Conservation (phyloP, 108 stramenopile genomes). For the Nitzschia palea region DNA sequence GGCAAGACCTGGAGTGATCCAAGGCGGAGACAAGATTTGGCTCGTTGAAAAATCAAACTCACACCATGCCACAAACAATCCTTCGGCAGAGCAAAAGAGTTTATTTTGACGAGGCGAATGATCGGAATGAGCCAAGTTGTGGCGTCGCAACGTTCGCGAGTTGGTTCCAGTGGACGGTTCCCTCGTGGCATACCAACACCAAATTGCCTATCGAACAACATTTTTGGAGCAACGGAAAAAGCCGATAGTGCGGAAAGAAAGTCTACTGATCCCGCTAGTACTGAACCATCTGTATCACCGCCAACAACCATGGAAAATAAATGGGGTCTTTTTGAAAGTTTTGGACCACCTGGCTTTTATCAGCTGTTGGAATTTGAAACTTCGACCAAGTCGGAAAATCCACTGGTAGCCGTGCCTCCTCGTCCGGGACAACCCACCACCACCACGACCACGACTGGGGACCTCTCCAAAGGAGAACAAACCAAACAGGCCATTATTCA, state of each 20-base stretch:
- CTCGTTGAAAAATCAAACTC: too few relatives aligned
- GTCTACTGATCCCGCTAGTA: constrained; percentile 5
- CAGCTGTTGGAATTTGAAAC: constrained; percentile 16
- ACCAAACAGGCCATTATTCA: constrained; percentile 12
- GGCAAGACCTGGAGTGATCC: too few relatives aligned
- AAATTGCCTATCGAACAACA: constrained; percentile 47
- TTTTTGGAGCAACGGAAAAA: too few relatives aligned
- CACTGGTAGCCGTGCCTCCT: neutral
- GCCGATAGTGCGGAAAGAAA: constrained; percentile 24
- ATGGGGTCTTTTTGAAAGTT: neutral
- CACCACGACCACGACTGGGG: neutral
- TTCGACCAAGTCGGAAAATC: neutral
- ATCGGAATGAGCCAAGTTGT: constrained; percentile 61
- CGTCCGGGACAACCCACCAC: neutral
- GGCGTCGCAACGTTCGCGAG: constrained; percentile 60
- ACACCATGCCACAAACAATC: too few relatives aligned
- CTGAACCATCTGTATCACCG: constrained; percentile 9
- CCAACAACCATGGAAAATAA: too few relatives aligned
- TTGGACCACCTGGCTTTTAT: neutral
- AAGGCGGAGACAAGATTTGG: too few relatives aligned
- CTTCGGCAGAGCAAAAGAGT: too few relatives aligned
- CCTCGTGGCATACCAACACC: constrained; percentile 27
- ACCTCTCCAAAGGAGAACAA: too few relatives aligned
- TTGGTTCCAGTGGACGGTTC: constrained; percentile 35
- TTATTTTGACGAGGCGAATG: too few relatives aligned